A percentile compares a stretch with the other conserved stretches of the same genome.
phyloP scores from a whole-genome alignment of 768 basidiomycete genomes.

The Lanmaoa pseudosensibilis region DNA sequence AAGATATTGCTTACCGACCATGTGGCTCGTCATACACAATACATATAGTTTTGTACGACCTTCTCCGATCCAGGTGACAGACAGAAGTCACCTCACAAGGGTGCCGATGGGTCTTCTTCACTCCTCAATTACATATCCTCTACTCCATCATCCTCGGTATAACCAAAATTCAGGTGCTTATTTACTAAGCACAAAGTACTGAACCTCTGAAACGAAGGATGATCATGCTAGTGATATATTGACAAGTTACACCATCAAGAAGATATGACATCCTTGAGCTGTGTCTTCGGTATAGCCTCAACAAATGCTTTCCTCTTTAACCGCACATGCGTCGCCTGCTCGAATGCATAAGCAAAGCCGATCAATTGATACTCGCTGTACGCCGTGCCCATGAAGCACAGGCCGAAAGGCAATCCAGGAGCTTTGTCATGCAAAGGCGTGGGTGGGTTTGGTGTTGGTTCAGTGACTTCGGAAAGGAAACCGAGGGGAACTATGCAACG shows the following conservation, averaged over 20 bases:
- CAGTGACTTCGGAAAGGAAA: slow-evolving; percentile 35
- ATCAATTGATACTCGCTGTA: slow-evolving; percentile 46
- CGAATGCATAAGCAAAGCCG: slow-evolving; percentile 46
- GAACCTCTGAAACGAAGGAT: background rate
- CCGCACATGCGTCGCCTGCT: slow-evolving; percentile 56
- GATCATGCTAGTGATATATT: background rate
- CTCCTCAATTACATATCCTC: background rate
- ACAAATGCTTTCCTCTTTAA: slow-evolving; percentile 46
- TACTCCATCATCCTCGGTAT: no score
- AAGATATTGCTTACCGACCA: no score
- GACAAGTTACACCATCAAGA: background rate
- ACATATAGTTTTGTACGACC: no score
- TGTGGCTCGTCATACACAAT: no score
- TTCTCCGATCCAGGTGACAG: no score
- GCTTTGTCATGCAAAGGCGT: slow-evolving; percentile 37
- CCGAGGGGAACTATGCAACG: slow-evolving; percentile 41
- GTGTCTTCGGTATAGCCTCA: slow-evolving; percentile 58
- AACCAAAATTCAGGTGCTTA: background rate
- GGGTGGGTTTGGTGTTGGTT: slow-evolving; percentile 27
- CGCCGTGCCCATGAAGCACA: slow-evolving; percentile 46
- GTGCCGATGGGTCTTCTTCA: no score
- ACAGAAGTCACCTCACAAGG: no score
- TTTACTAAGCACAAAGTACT: background rate
- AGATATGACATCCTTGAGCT: slow-evolving; percentile 36
- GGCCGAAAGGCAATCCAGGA: slow-evolving; percentile 44